Evolutionary conservation across 1,284 basidiomycete species (phyloP).

Genomic region (Boletus holoroseus): DNA sequence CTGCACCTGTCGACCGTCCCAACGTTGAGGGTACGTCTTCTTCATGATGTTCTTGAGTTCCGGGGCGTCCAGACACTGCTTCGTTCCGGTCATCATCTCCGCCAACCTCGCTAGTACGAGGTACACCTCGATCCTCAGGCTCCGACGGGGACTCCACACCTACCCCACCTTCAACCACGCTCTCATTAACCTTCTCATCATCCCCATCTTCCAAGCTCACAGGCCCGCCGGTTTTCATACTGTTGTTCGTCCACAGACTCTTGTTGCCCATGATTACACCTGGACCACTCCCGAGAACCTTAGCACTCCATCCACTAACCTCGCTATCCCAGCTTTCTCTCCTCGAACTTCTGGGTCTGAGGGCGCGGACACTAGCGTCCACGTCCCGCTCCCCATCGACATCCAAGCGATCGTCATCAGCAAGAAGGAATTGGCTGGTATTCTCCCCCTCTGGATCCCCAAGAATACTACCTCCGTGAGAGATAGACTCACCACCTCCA

Average conservation of each 20-base stretch:
- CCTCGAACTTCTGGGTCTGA: conserved; percentile 73
- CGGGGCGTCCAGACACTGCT: background rate
- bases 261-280: conserved; percentile 44
- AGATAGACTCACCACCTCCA: conserved; percentile 58
- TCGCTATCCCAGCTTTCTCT: conserved; percentile 82
- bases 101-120: conserved; percentile 1
- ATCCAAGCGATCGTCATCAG: conserved; percentile 56
- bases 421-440: conserved; percentile 58
- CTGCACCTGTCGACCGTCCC: conserved; percentile 27
- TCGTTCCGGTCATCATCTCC: conserved; percentile 6
- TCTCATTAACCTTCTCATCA: conserved; percentile 23
- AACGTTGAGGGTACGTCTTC: conserved; percentile 27
- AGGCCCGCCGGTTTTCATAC: conserved; percentile 47
- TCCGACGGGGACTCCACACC: conserved; percentile 8
- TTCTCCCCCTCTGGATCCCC: conserved; percentile 56
- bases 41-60: conserved; percentile 8
- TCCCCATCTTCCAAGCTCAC: conserved; percentile 39
- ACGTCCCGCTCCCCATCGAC: conserved; percentile 52
- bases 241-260: conserved; percentile 55
- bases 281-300: conserved; percentile 41
- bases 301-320: conserved; percentile 78
- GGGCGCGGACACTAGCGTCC: conserved; percentile 72
- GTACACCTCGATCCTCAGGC: conserved; percentile 9
- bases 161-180: conserved; percentile 8
- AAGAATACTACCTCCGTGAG: conserved; percentile 53